Evolutionary conservation across 2,329 filamentous ascomycete species (phyloP).

Genomic region (Alternaria sp.): DNA sequence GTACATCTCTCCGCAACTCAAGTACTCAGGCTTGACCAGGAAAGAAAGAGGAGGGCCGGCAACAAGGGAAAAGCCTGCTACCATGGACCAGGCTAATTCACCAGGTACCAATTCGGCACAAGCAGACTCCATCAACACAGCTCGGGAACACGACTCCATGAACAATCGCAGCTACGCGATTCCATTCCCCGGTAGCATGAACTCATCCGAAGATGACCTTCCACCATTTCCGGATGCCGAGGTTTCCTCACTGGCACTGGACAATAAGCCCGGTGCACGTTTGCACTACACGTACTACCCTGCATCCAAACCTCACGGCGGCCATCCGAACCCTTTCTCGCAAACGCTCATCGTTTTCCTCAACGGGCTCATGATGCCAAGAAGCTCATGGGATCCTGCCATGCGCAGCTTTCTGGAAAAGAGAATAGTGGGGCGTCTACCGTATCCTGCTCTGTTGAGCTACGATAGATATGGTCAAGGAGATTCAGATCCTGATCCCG

Average conservation of each 20-base stretch:
- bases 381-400: conserved; percentile 47
- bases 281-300: conserved; percentile 46
- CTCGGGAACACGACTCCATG: conserved; percentile 6
- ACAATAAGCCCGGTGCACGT: conserved; percentile 37
- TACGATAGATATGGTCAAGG: conserved; percentile 68
- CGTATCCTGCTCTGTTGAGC: conserved; percentile 55
- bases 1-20: conserved; percentile 10
- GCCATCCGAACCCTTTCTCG: conserved; percentile 41
- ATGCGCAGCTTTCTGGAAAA: conserved; percentile 42
- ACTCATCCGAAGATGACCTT: conserved; percentile 37
- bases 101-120: conserved; percentile 19
- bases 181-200: conserved; percentile 21
- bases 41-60: conserved; percentile 13
- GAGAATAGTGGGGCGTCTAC: conserved; percentile 24
- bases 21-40: conserved; percentile 7
- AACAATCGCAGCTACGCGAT: conserved; percentile 14
- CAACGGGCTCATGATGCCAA: conserved; percentile 53
- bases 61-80: conserved; percentile 7
- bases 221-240: conserved; percentile 40
- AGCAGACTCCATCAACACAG: conserved; percentile 5
- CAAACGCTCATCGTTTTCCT: conserved; percentile 52
- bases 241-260: conserved; percentile 33
- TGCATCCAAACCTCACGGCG: conserved; percentile 30
- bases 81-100: conserved; percentile 17
- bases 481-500: conserved; percentile 56